phyloP scores from a whole-genome alignment of 371 early-diverging fungal species.

The Mucor mucedo region DNA sequence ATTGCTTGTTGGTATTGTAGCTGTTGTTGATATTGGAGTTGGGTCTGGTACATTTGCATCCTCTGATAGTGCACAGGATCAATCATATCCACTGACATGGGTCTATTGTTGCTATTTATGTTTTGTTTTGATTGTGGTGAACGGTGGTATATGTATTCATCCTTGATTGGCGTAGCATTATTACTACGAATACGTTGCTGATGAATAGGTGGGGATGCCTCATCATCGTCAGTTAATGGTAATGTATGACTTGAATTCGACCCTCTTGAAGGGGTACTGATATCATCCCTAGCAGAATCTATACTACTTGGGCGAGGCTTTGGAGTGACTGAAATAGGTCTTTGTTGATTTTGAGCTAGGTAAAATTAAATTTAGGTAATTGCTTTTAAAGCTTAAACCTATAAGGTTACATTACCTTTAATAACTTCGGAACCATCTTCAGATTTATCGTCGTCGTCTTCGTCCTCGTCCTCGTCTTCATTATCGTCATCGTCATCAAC shows the following conservation, averaged over 20 bases:
- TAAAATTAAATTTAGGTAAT: not conserved
- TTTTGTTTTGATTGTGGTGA: not conserved
- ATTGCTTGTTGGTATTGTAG: conserved; percentile 9
- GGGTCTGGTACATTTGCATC: conserved; percentile 8
- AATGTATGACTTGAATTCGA: conserved; percentile 6
- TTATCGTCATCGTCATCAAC: not conserved
- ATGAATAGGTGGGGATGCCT: not conserved
- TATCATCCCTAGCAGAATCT: not conserved
- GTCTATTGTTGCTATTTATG: not conserved
- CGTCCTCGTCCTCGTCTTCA: conserved; percentile 6
- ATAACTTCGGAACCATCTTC: not conserved
- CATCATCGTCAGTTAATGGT: conserved; percentile 14
- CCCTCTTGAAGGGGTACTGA: conserved; percentile 12
- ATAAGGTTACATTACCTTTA: not conserved
- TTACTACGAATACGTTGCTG: not conserved
- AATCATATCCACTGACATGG: conserved; percentile 6
- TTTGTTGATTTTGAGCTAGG: not conserved
- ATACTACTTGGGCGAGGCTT: conserved; percentile 1
- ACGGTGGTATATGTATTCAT: not conserved
- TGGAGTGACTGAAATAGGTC: not conserved
- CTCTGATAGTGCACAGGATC: conserved; percentile 22
- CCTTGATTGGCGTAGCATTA: not conserved
- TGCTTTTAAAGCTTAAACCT: not conserved
- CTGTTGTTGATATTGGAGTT: conserved; percentile 13
- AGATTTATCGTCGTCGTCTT: not conserved